Evolutionary conservation across 2,329 filamentous ascomycete genomes (phyloP).

Genomic region (Trichoderma aggressivum): DNA sequence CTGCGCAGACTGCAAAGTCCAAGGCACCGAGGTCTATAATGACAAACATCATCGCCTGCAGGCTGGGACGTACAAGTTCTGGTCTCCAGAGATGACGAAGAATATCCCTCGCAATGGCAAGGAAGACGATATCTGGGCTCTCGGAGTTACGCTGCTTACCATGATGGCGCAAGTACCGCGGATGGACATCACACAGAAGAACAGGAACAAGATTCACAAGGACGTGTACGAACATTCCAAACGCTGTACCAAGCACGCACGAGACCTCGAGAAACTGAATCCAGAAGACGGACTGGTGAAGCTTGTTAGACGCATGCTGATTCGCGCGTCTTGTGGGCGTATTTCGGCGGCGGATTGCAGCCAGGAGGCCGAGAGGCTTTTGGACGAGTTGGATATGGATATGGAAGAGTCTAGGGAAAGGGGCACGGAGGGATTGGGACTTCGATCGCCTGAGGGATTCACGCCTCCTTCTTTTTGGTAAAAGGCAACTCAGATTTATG

Average conservation of each 20-base stretch:
- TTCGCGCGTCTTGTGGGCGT: slow-evolving; percentile 22
- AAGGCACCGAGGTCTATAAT: neutral
- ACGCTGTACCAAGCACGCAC: slow-evolving; percentile 26
- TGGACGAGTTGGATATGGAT: neutral
- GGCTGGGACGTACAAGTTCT: slow-evolving; percentile 29
- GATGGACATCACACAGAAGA: slow-evolving; percentile 13
- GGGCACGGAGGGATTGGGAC: slow-evolving; percentile 16
- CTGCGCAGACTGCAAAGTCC: slow-evolving; percentile 30
- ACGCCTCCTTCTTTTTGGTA: slow-evolving; percentile 31
- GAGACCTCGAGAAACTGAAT: slow-evolving; percentile 26
- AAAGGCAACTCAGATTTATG: neutral
- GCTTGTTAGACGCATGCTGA: slow-evolving; percentile 25
- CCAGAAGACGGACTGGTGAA: slow-evolving; percentile 24
- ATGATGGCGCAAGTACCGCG: slow-evolving; percentile 32
- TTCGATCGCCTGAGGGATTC: slow-evolving; percentile 27
- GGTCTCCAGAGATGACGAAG: slow-evolving; percentile 31
- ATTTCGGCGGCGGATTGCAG: slow-evolving; percentile 25
- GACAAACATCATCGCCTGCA: slow-evolving; percentile 11
- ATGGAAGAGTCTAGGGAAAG: neutral
- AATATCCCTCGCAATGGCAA: slow-evolving; percentile 23
- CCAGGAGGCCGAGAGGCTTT: slow-evolving; percentile 13
- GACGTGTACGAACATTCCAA: slow-evolving; percentile 23
- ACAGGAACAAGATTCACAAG: slow-evolving; percentile 8
- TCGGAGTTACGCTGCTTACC: slow-evolving; percentile 31
- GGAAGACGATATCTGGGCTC: slow-evolving; percentile 35